These are phyloP conservation scores for Sesbania bispinosa DNA, from an alignment of 306 rosid species.

Conservation along the genomic window DNA sequence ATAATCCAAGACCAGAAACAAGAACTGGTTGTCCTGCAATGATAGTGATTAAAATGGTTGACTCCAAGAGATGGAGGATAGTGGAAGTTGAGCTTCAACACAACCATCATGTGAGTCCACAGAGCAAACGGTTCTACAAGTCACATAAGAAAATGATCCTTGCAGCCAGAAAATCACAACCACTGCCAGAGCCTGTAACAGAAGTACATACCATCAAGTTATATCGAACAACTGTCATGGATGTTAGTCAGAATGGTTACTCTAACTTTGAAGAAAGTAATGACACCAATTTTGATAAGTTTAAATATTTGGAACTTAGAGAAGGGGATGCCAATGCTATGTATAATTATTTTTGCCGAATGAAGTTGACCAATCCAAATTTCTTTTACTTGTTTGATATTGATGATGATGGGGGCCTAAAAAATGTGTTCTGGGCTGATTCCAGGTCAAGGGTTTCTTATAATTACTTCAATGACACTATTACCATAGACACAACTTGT, in stretches of 20 bases:
- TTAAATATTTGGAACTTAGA: conserved; percentile 59
- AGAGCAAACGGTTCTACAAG: conserved; percentile 66
- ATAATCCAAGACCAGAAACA: conserved; percentile 76
- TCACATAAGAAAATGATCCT: conserved; percentile 73
- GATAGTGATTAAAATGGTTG: conserved; percentile 68
- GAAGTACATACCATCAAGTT: conserved; percentile 72
- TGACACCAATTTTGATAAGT: conserved; percentile 45
- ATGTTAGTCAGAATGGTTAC: conserved; percentile 39
- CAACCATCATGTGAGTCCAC: conserved; percentile 72
- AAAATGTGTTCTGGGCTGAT: conserved; percentile 80
- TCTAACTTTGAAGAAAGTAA: conserved; percentile 40
- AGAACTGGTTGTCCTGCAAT: conserved; percentile 87
- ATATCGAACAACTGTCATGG: conserved; percentile 49
- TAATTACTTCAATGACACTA: conserved; percentile 56
- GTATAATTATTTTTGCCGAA: conserved; percentile 71
- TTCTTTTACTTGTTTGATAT: conserved; percentile 71
- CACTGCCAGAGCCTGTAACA: conserved; percentile 50
- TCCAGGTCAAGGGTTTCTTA: conserved; percentile 63
- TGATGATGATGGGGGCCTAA: conserved; percentile 61
- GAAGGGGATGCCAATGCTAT: conserved; percentile 77
- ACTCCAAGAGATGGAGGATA: conserved; percentile 70
- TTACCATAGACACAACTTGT: conserved; percentile 64
- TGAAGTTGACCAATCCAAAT: conserved; percentile 66
- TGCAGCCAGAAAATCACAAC: conserved; percentile 60
- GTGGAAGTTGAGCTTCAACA: conserved; percentile 75